These are phyloP conservation scores for Wickerhamiella spandovensis DNA, from an alignment of 805 yeast species.

Conservation along the genomic window DNA sequence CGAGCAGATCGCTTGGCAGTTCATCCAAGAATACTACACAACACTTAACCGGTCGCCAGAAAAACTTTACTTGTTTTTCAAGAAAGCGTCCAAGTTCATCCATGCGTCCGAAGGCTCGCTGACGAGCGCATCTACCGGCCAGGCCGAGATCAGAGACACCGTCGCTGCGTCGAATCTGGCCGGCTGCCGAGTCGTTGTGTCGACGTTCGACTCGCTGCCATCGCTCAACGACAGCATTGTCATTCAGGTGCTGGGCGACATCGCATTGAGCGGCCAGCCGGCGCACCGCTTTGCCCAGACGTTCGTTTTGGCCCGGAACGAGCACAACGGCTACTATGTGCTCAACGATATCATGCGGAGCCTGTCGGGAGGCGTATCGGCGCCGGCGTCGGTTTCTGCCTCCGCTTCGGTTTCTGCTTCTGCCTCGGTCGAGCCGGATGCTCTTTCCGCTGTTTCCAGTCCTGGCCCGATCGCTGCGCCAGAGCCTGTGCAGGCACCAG, in stretches of 20 bases:
- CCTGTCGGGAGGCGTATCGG: constrained; percentile 6
- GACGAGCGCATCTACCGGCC: constrained; percentile 20
- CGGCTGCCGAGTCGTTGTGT: constrained; percentile 26
- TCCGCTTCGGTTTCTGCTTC: not conserved
- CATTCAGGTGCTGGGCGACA: constrained; percentile 30
- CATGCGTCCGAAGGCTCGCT: constrained; percentile 29
- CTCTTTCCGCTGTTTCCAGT: not conserved
- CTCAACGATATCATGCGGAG: constrained; percentile 28
- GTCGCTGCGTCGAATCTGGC: constrained; percentile 21
- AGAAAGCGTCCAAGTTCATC: constrained; percentile 22
- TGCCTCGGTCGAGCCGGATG: not conserved
- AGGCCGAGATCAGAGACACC: constrained; percentile 22
- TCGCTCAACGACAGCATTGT: constrained; percentile 24
- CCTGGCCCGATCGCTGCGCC: not conserved
- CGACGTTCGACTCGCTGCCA: constrained; percentile 27
- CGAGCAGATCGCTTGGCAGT: constrained; percentile 26
- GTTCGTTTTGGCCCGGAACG: constrained; percentile 22
- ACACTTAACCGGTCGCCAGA: constrained; percentile 23
- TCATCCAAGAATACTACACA: constrained; percentile 29
- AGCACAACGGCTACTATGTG: constrained; percentile 23
- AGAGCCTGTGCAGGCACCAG: too few species aligned
- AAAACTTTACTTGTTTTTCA: constrained; percentile 25
- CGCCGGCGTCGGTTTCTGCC: not conserved
- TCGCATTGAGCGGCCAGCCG: constrained; percentile 21
- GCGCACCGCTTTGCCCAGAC: constrained; percentile 29